A percentile compares a stretch with the other conserved stretches of the same genome.
Evolutionary conservation across 352 stramenopile genomes (phyloP).

Genomic region (Aphanomyces cochlioides): DNA sequence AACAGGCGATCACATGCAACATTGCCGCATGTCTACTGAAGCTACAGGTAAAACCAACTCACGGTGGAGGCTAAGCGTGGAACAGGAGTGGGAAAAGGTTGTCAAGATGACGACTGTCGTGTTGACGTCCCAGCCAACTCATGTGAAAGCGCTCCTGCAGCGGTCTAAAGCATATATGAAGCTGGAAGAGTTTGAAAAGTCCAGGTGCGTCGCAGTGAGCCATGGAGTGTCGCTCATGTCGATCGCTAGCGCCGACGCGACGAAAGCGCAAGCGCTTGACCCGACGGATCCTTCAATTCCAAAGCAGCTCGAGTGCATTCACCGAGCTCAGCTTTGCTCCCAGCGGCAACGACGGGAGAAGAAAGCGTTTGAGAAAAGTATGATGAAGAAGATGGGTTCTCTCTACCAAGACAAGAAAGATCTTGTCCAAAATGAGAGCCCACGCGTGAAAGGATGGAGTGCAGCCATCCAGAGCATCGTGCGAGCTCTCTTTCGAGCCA

Average conservation of each 20-base stretch:
- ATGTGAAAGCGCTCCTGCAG: slow-evolving; percentile 33
- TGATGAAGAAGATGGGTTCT: slow-evolving; percentile 72
- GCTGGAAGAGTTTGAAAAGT: slow-evolving; percentile 51
- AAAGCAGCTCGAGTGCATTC: slow-evolving; percentile 39
- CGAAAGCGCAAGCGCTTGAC: slow-evolving; percentile 35
- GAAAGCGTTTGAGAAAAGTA: slow-evolving; percentile 61
- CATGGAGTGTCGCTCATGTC: not conserved
- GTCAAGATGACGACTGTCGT: slow-evolving; percentile 11
- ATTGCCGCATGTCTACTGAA: slow-evolving; percentile 70
- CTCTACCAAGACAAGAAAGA: slow-evolving; percentile 66
- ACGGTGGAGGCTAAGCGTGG: not conserved
- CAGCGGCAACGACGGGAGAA: slow-evolving; percentile 42
- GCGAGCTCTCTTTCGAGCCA: not conserved
- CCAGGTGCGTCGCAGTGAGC: slow-evolving; percentile 40
- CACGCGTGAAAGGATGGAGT: no score
- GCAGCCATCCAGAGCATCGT: not conserved
- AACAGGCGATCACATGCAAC: slow-evolving; percentile 79
- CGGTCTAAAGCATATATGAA: slow-evolving; percentile 53
- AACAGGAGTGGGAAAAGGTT: slow-evolving; percentile 11
- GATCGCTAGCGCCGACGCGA: slow-evolving; percentile 40
- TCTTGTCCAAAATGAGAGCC: not conserved
- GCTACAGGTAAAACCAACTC: slow-evolving; percentile 41
- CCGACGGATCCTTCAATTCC: not conserved
- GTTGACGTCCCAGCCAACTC: not conserved
- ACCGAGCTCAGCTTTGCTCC: slow-evolving; percentile 41